Evolutionary conservation across 139 green algal genomes (phyloP).

Genomic region (Coccomyxa sp.): DNA sequence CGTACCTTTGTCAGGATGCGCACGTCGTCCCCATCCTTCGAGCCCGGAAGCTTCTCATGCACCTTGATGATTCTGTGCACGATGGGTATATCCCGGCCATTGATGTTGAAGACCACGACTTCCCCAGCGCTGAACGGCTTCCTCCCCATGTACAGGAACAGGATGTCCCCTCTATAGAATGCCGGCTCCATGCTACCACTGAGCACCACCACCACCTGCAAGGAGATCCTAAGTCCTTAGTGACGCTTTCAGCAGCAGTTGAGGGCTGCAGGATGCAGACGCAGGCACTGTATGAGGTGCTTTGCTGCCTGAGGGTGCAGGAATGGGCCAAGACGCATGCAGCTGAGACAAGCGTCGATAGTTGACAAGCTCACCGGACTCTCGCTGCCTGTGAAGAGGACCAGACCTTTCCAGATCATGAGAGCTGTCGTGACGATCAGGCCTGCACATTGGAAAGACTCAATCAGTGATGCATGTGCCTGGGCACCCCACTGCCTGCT

Average conservation of each 20-base stretch:
- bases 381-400: slow-evolving; percentile 90
- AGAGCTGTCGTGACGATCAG: slow-evolving; percentile 95
- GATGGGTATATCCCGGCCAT: slow-evolving; percentile 93
- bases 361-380: slow-evolving; percentile 86
- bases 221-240: not conserved
- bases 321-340: too few relatives aligned
- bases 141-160: slow-evolving; percentile 89
- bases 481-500: too few relatives aligned
- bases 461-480: too few relatives aligned
- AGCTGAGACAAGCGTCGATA: not conserved
- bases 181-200: slow-evolving; percentile 97
- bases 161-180: slow-evolving; percentile 95
- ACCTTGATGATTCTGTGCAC: slow-evolving; percentile 93
- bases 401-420: slow-evolving; percentile 97
- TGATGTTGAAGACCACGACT: slow-evolving; percentile 94
- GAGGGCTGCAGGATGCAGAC: not conserved
- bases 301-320: too few relatives aligned
- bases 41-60: slow-evolving; percentile 36
- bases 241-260: not conserved
- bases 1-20: slow-evolving; percentile 90
- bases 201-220: slow-evolving; percentile 94
- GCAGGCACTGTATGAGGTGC: too few relatives aligned
- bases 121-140: slow-evolving; percentile 34
- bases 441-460: slow-evolving; percentile 44
- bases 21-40: slow-evolving; percentile 16